These are phyloP conservation scores for Tylopilus intermedius DNA, from an alignment of 768 basidiomycete genomes.

Conservation along the genomic window DNA sequence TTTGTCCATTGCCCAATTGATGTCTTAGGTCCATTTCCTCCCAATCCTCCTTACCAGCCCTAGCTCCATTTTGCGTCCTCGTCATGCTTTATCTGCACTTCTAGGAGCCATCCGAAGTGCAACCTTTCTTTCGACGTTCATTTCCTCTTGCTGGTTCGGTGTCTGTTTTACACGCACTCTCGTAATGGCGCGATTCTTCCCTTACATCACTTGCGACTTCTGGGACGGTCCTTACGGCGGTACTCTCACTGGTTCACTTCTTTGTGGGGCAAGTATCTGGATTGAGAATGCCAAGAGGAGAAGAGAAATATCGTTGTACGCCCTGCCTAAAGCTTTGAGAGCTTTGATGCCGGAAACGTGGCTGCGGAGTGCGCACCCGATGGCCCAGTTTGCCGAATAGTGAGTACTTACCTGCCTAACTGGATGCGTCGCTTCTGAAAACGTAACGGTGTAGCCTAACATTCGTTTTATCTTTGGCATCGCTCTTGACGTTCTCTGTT, in stretches of 20 bases:
- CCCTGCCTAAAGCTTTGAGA: conserved; percentile 65
- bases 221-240: conserved; percentile 77
- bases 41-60: conserved; percentile 62
- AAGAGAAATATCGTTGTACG: conserved; percentile 78
- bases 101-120: conserved; percentile 60
- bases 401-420: conserved; percentile 28
- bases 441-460: conserved; percentile 37
- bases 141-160: conserved; percentile 63
- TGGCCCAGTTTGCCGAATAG: conserved; percentile 51
- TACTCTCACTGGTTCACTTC: conserved; percentile 58
- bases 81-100: conserved; percentile 37
- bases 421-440: conserved; percentile 8
- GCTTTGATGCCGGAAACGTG: conserved; percentile 56
- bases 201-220: conserved; percentile 66
- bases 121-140: conserved; percentile 66
- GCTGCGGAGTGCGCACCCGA: conserved; percentile 40
- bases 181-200: conserved; percentile 57
- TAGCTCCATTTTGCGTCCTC: conserved; percentile 42
- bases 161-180: conserved; percentile 69
- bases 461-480: conserved; percentile 61
- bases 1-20: not conserved
- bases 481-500: conserved; percentile 56
- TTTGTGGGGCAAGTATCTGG: conserved; percentile 74
- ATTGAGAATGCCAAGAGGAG: conserved; percentile 66
- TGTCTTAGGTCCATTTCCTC: conserved; percentile 59